phyloP scores from a whole-genome alignment of 768 basidiomycete genomes.

The Nidularia sp. region DNA sequence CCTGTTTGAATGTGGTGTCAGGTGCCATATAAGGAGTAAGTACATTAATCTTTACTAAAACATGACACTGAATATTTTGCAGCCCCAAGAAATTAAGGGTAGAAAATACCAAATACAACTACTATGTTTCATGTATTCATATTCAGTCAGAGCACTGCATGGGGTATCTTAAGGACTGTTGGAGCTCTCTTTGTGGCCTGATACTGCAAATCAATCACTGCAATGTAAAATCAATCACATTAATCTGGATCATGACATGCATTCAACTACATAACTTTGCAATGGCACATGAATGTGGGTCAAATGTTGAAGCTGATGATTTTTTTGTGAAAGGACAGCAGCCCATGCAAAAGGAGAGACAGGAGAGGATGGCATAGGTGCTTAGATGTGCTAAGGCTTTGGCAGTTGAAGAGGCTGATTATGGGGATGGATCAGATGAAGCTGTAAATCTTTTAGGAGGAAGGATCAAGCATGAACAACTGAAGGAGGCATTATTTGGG shows the following conservation, averaged over 20 bases:
- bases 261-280: slow-evolving; percentile 24
- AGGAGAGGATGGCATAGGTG: not conserved
- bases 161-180: slow-evolving; percentile 24
- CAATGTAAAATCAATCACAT: slow-evolving; percentile 9
- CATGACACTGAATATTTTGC: not conserved
- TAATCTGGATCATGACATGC: slow-evolving; percentile 22
- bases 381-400: slow-evolving; percentile 1
- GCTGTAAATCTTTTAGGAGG: slow-evolving; percentile 9
- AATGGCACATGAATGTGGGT: slow-evolving; percentile 14
- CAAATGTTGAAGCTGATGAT: slow-evolving; percentile 3
- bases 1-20: slow-evolving; percentile 16
- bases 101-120: slow-evolving; percentile 15
- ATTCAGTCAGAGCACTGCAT: slow-evolving; percentile 25
- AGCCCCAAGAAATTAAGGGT: slow-evolving; percentile 15
- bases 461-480: slow-evolving; percentile 13
- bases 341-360: not conserved
- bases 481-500: slow-evolving; percentile 10
- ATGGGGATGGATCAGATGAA: slow-evolving; percentile 4
- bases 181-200: slow-evolving; percentile 17
- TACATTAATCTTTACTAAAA: not conserved
- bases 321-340: slow-evolving; percentile 4
- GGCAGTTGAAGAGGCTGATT: not conserved
- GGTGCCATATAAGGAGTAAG: slow-evolving; percentile 17
- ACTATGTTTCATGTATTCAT: slow-evolving; percentile 18
- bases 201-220: slow-evolving; percentile 14